phyloP scores from a whole-genome alignment of 352 stramenopile species.

The Pythium monospermum region DNA sequence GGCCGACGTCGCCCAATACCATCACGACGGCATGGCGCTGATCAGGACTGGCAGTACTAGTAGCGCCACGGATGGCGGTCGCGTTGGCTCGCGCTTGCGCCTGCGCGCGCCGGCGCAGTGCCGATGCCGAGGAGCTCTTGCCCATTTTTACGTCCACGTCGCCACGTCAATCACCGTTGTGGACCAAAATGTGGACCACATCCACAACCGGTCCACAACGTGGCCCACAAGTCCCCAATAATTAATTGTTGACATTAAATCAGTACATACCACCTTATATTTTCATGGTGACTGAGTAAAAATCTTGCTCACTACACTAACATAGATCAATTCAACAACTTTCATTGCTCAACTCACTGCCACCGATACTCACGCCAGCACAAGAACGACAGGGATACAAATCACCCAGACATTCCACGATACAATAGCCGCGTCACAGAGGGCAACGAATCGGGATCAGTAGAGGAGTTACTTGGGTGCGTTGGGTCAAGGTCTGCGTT shows the following conservation, averaged over 20 bases:
- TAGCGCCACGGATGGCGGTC: not conserved
- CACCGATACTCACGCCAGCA: not conserved
- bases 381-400: not conserved
- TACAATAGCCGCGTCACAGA: constrained; percentile 62
- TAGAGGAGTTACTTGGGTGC: constrained; percentile 7
- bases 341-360: not conserved
- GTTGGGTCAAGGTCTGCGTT: constrained; percentile 1
- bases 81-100: constrained; percentile 20
- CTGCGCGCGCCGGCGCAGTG: constrained; percentile 24
- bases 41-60: too few species aligned
- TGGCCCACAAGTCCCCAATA: not conserved
- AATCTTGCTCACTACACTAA: too few species aligned
- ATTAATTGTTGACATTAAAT: not conserved
- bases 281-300: too few species aligned
- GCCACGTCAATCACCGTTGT: constrained; percentile 24
- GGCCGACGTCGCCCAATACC: constrained; percentile 93
- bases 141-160: constrained; percentile 6
- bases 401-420: constrained; percentile 10
- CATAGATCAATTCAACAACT: constrained; percentile 10
- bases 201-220: not conserved
- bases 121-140: constrained; percentile 12
- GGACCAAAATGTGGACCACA: constrained; percentile 9
- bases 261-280: too few species aligned
- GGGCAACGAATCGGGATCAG: constrained; percentile 44
- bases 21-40: constrained; percentile 84